Evolutionary conservation across 257 asterid species (phyloP).

Genomic region (Paulownia fortunei): DNA sequence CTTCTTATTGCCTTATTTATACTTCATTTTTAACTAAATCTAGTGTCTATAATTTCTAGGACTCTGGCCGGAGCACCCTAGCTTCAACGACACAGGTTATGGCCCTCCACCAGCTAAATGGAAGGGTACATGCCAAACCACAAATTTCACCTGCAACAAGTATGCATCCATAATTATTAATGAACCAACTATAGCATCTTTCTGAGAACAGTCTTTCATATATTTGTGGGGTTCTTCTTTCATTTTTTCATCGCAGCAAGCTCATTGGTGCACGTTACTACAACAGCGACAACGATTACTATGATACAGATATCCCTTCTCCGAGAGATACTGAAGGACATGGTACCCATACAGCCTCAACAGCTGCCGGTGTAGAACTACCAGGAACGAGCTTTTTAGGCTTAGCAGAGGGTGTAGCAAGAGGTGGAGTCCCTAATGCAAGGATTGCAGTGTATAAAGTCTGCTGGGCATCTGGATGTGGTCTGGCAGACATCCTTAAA

Average conservation of each 20-base stretch:
- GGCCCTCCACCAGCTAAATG: slow-evolving; percentile 53
- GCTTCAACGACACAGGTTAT: slow-evolving; percentile 45
- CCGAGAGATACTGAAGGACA: slow-evolving; percentile 52
- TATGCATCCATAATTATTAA: no score
- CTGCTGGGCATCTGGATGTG: slow-evolving; percentile 39
- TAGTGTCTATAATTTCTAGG: slow-evolving; percentile 29
- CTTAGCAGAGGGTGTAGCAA: slow-evolving; percentile 45
- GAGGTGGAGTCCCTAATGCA: slow-evolving; percentile 54
- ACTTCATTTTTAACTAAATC: no score
- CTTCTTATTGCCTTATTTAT: not conserved
- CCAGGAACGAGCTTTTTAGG: slow-evolving; percentile 42
- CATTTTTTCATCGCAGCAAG: no score
- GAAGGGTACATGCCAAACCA: slow-evolving; percentile 49
- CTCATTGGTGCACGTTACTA: slow-evolving; percentile 44
- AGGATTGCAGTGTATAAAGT: slow-evolving; percentile 47
- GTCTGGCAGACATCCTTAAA: slow-evolving; percentile 32
- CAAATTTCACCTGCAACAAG: slow-evolving; percentile 59
- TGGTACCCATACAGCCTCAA: slow-evolving; percentile 55
- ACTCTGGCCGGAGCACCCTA: slow-evolving; percentile 54
- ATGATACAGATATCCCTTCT: slow-evolving; percentile 21
- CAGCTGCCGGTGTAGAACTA: slow-evolving; percentile 42
- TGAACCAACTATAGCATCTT: no score
- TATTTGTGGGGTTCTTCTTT: no score
- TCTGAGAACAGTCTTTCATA: no score
- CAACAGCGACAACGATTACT: slow-evolving; percentile 14